Base-by-base conservation (phyloP, 768 basidiomycete species). In the Kwoniella sp. region DNA sequence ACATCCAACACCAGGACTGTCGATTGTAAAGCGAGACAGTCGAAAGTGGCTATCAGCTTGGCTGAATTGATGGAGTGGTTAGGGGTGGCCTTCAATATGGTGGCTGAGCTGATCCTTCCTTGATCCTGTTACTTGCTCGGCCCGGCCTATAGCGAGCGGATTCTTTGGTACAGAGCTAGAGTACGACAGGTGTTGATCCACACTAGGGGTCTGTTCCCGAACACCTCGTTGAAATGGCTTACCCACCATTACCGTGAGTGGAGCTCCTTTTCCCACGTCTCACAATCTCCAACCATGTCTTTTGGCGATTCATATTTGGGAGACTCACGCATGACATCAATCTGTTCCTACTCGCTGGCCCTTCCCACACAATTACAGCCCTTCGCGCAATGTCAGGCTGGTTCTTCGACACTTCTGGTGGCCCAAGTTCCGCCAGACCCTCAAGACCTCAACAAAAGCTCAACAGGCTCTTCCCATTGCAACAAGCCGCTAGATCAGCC, bases 211-310 rank as follows among this genome's bases (percentile, higher is more conserved):
- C 33, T 51, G 6, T 70, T 60, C 55, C 68, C 68, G 13, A 22
- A 50, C 17, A 50, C 61, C 7, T 29, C 48, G 26, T 51, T 70
- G 21, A 53, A 63, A 29, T 70, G 68, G 68, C 36, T 66, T 6
- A 60, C 64, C 19, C 65, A 70, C 61, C 62, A 65, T 51, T 70
- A 70, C 48, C 68, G 68, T 70, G 30, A 53, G 68, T 61, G 10
- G 13, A 26, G 22, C 17, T 51, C 26, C 19, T 44, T 44, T n/a
- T n/a, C n/a, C n/a, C n/a, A n/a, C n/a, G n/a, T n/a, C n/a, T n/a
- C n/a, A n/a, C n/a, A n/a, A n/a, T n/a, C n/a, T n/a, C n/a, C n/a
- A n/a, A n/a, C n/a, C n/a, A n/a, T n/a, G n/a, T n/a, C n/a, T n/a
- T n/a, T n/a, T n/a, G n/a, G n/a, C 40, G 40, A 3, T 44, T 44